These are phyloP conservation scores for Coemansia sp. DNA, from an alignment of 192 early-diverging fungal genomes.

Conservation along the genomic window DNA sequence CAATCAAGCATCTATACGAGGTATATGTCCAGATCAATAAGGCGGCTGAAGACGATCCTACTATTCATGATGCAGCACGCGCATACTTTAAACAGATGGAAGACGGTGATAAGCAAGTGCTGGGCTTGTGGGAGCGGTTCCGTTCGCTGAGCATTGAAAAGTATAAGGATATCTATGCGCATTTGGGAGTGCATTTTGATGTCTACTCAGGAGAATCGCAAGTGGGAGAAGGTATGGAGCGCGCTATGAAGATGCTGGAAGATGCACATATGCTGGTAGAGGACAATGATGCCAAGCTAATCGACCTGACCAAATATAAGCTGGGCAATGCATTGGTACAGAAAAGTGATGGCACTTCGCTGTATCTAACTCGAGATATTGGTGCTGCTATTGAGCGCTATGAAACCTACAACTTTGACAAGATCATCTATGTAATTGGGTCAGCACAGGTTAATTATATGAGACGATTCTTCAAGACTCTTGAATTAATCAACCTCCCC, in stretches of 20 bases:
- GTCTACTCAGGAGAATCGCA: constrained; percentile 95
- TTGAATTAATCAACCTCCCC: constrained; percentile 76
- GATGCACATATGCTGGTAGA: constrained; percentile 66
- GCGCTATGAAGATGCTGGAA: constrained; percentile 68
- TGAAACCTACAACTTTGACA: constrained; percentile 84
- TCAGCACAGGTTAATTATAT: constrained; percentile 89
- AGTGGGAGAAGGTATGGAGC: constrained; percentile 70
- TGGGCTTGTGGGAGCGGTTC: constrained; percentile 85
- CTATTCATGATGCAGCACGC: constrained; percentile 81
- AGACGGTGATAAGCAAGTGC: constrained; percentile 78
- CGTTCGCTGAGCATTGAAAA: constrained; percentile 85
- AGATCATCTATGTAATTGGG: constrained; percentile 89
- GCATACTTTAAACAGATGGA: constrained; percentile 94
- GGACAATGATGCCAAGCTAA: constrained; percentile 81
- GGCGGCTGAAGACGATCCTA: constrained; percentile 13
- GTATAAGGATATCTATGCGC: constrained; percentile 87
- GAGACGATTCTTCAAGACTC: constrained; percentile 91
- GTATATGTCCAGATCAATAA: constrained; percentile 77
- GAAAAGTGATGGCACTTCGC: constrained; percentile 87
- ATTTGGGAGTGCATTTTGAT: constrained; percentile 90
- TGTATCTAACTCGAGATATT: constrained; percentile 96
- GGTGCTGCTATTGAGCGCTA: constrained; percentile 92
- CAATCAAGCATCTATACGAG: constrained; percentile 89
- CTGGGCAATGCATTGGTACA: constrained; percentile 79
- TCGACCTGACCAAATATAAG: constrained; percentile 82